These are phyloP conservation scores for Podaxis pistillaris DNA, from an alignment of 768 basidiomycete species.

Conservation along the genomic window DNA sequence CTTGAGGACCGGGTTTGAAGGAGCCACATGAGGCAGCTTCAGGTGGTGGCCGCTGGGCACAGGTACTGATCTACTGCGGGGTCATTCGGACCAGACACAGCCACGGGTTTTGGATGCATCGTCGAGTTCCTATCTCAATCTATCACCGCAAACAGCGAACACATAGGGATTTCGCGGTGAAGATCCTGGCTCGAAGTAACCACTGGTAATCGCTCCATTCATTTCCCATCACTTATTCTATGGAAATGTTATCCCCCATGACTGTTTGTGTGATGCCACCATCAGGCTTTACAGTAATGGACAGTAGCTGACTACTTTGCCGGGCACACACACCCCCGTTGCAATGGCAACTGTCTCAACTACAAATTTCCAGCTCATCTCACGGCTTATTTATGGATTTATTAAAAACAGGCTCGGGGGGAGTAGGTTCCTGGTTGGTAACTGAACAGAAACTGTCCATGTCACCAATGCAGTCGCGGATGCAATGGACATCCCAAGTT, in stretches of 20 bases:
- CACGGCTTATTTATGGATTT: background rate
- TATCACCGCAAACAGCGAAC: background rate
- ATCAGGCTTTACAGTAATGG: background rate
- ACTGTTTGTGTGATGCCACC: background rate
- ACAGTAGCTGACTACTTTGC: background rate
- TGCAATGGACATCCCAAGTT: no score
- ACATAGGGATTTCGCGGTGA: background rate
- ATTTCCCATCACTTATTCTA: background rate
- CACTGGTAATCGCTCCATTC: background rate
- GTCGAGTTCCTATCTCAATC: background rate
- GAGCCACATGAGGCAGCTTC: background rate
- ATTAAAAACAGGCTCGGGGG: background rate
- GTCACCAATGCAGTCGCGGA: no score
- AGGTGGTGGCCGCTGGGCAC: background rate
- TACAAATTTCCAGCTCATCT: background rate
- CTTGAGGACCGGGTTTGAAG: background rate
- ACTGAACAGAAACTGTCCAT: background rate
- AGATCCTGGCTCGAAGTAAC: background rate
- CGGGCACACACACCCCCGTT: background rate
- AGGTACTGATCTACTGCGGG: constrained; percentile 2
- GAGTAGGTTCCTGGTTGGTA: background rate
- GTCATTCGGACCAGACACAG: no score
- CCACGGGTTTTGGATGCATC: background rate
- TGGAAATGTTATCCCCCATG: background rate
- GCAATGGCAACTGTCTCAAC: background rate